A percentile compares a stretch with the other conserved stretches of the same genome.
phyloP scores from a whole-genome alignment of 441 rosid genomes.

The Erodium chrysanthum region DNA sequence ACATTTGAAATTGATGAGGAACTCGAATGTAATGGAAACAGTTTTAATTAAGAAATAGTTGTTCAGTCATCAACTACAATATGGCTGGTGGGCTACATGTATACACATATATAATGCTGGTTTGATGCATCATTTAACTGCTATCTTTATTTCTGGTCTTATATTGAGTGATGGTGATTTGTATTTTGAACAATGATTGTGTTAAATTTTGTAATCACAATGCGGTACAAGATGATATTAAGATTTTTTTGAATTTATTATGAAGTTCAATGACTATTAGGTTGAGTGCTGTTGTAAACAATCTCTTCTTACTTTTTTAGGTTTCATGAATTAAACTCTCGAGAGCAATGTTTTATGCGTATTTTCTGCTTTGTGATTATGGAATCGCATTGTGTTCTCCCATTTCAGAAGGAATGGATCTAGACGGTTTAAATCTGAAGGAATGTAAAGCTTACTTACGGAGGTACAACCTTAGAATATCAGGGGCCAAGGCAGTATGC shows the following conservation, averaged over 20 bases:
- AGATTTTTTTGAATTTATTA: not conserved
- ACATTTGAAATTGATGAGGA: not conserved
- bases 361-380: not conserved
- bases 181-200: not conserved
- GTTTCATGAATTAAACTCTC: not conserved
- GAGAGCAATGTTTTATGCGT: not conserved
- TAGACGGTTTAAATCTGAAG: not conserved
- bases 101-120: not conserved
- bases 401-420: conserved; percentile 5
- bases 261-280: not conserved
- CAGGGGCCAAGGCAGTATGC: conserved; percentile 6
- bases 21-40: not conserved
- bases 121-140: not conserved
- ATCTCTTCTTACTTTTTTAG: not conserved
- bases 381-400: not conserved
- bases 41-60: not conserved
- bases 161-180: too few species aligned
- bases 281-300: not conserved
- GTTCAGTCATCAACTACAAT: too few species aligned
- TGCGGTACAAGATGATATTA: not conserved
- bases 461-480: not conserved
- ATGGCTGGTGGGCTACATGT: too few species aligned
- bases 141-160: not conserved
- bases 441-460: conserved; percentile 5
- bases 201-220: not conserved